Conservation (phyloP, 2,329 filamentous ascomycete species). For the Xylariaceae sp. region DNA sequence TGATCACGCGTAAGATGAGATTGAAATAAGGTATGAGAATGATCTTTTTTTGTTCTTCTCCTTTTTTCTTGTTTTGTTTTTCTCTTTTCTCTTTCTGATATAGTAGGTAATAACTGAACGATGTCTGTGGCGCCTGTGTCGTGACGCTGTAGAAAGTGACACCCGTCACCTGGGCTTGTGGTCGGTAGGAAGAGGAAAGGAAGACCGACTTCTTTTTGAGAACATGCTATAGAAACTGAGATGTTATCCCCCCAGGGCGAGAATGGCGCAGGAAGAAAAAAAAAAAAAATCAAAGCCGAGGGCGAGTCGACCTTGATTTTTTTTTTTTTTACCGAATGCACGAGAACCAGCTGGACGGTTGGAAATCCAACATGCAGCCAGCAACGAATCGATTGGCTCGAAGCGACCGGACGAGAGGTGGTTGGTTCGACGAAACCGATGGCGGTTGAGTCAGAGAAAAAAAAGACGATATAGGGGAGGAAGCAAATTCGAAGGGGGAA, state of each 20-base stretch:
- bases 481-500: constrained; percentile 30
- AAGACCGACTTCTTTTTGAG: constrained; percentile 49
- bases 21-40: not conserved
- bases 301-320: constrained; percentile 31
- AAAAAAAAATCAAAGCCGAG: constrained; percentile 37
- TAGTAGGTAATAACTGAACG: no score
- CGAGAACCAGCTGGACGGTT: constrained; percentile 38
- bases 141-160: constrained; percentile 43
- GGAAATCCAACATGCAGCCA: constrained; percentile 31
- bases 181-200: constrained; percentile 53
- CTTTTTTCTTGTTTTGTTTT: no score
- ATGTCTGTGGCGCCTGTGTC: constrained; percentile 40
- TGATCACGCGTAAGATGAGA: constrained; percentile 11
- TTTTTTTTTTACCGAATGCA: constrained; percentile 23
- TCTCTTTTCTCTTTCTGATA: no score
- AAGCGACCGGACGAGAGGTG: not conserved
- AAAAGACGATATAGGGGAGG: constrained; percentile 25
- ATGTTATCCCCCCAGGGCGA: constrained; percentile 35
- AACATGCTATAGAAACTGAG: constrained; percentile 47
- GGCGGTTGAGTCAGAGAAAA: constrained; percentile 21
- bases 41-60: no score
- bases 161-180: constrained; percentile 58
- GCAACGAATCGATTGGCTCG: constrained; percentile 15
- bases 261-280: constrained; percentile 22
- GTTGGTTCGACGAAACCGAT: constrained; percentile 17